Conservation (phyloP, 2,329 filamentous ascomycete species). For the Dichotomopilus funicola region DNA sequence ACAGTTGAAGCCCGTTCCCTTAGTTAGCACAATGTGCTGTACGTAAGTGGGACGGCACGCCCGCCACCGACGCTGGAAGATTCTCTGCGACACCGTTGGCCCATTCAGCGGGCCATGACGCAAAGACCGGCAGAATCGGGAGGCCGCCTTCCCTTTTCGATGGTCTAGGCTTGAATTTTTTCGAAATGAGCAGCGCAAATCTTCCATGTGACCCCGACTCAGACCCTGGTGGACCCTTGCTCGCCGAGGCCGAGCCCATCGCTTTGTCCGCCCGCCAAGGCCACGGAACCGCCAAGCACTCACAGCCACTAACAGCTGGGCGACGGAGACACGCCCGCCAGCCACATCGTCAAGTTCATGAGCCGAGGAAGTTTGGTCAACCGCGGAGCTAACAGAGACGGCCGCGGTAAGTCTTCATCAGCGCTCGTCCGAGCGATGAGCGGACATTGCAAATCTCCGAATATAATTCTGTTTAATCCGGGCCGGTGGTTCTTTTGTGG, state of each 20-base stretch:
- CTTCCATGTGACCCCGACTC: slow-evolving; percentile 9
- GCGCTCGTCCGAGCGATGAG: no score
- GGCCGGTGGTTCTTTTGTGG: no score
- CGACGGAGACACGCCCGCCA: no score
- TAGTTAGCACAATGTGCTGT: no score
- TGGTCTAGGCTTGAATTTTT: not conserved
- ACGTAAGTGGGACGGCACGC: no score
- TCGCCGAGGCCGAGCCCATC: slow-evolving; percentile 14
- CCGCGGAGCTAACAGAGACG: not conserved
- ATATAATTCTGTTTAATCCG: no score
- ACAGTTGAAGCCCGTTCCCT: no score
- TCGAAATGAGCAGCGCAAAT: not conserved
- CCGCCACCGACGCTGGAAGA: no score
- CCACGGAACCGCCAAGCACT: not conserved
- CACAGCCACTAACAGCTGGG: not conserved
- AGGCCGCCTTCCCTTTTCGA: slow-evolving; percentile 12
- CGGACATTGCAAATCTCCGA: no score
- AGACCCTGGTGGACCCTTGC: not conserved
- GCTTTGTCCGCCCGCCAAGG: slow-evolving; percentile 16
- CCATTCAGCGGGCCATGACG: slow-evolving; percentile 16
- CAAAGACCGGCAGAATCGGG: slow-evolving; percentile 13
- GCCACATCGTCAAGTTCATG: no score
- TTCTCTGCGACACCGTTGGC: slow-evolving; percentile 13
- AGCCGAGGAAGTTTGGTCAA: not conserved
- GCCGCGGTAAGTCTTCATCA: not conserved